Conservation (phyloP, 148 eudicot species). For the Amaranthus palmeri region DNA sequence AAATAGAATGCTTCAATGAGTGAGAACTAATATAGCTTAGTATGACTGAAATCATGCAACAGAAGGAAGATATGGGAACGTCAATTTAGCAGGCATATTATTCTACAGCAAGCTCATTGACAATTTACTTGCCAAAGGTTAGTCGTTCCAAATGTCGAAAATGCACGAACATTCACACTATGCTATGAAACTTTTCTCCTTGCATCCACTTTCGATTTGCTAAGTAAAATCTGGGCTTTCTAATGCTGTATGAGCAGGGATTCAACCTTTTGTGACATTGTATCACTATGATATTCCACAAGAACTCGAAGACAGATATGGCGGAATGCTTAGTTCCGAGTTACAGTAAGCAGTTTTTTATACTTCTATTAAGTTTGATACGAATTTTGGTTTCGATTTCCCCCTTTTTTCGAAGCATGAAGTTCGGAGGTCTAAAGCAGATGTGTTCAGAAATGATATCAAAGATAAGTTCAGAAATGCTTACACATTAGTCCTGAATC, state of each 20-base stretch:
- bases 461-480: background rate
- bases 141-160: background rate
- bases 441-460: too few relatives aligned
- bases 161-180: background rate
- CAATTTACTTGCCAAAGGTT: constrained; percentile 54
- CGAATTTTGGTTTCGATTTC: background rate
- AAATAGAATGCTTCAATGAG: background rate
- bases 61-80: constrained; percentile 60
- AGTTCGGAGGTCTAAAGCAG: too few relatives aligned
- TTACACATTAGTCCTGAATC: background rate
- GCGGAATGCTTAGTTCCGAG: constrained; percentile 50
- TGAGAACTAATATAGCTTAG: background rate
- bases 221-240: background rate
- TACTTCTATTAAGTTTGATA: background rate
- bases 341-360: constrained; percentile 35
- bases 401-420: too few relatives aligned
- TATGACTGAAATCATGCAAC: constrained; percentile 1
- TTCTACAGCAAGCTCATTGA: constrained; percentile 53
- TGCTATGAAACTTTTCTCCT: background rate
- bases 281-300: constrained; percentile 67
- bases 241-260: constrained; percentile 35
- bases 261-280: constrained; percentile 63
- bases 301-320: constrained; percentile 68
- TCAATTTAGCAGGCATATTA: constrained; percentile 48
- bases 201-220: background rate